Evolutionary conservation across 352 stramenopile species (phyloP).

Genomic region (Phytophthora hibernalis): DNA sequence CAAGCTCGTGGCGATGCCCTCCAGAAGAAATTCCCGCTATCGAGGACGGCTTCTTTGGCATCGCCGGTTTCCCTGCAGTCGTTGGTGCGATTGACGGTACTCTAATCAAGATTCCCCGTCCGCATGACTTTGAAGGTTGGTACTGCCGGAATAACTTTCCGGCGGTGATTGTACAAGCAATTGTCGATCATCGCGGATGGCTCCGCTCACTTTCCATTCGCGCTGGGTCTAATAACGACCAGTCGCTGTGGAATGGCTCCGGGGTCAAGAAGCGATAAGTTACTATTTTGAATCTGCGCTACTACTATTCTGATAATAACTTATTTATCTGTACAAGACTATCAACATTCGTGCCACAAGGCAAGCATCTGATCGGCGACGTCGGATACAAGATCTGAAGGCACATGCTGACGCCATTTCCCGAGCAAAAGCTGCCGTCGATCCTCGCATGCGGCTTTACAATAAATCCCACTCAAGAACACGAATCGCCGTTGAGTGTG

Average conservation of each 20-base stretch:
- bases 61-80: too few species aligned
- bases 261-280: neutral
- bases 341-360: neutral
- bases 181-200: slow-evolving; percentile 9
- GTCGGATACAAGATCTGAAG: slow-evolving; percentile 23
- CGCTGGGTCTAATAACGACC: slow-evolving; percentile 25
- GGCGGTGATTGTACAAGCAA: slow-evolving; percentile 24
- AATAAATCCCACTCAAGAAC: slow-evolving; percentile 18
- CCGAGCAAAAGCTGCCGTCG: neutral
- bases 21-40: neutral
- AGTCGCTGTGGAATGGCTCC: slow-evolving; percentile 26
- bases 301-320: neutral
- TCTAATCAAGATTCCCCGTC: neutral
- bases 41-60: slow-evolving; percentile 3
- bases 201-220: slow-evolving; percentile 24
- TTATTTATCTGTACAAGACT: slow-evolving; percentile 1
- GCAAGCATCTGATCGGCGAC: slow-evolving; percentile 6
- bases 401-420: slow-evolving; percentile 23
- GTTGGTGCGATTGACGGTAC: slow-evolving; percentile 1
- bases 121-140: slow-evolving; percentile 15
- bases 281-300: neutral
- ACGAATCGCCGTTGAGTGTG: slow-evolving; percentile 27
- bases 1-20: slow-evolving; percentile 1
- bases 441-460: slow-evolving; percentile 9
- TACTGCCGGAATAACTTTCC: slow-evolving; percentile 24